A percentile compares a stretch with the other conserved stretches of the same genome.
Evolutionary conservation across 305 asterid genomes (phyloP).

Genomic region (Solanum aculeatissimum): DNA sequence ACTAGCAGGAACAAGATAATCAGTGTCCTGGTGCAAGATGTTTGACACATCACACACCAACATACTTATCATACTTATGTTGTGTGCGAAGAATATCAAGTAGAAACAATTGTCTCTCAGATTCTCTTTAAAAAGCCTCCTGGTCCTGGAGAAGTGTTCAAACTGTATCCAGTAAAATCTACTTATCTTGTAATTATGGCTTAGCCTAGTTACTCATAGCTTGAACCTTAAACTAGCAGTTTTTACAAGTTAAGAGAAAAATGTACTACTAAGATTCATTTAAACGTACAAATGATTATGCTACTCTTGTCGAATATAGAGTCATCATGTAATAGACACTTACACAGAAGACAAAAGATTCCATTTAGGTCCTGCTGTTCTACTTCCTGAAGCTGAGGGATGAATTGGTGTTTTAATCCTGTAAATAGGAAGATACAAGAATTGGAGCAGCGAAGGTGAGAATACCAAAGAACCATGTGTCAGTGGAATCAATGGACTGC

Average conservation of each 20-base stretch:
- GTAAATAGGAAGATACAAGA: conserved; percentile 4
- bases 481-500: not conserved
- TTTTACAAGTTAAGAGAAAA: not conserved
- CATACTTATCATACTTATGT: not conserved
- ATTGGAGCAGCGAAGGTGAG: not conserved
- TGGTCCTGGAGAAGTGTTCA: not conserved
- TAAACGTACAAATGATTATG: not conserved
- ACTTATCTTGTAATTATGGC: not conserved
- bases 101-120: not conserved
- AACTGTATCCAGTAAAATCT: not conserved
- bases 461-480: not conserved
- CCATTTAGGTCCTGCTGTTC: conserved; percentile 65
- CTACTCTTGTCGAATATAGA: not conserved
- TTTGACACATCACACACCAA: not conserved
- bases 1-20: not conserved
- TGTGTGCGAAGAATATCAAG: not conserved
- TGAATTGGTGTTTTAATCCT: conserved; percentile 46
- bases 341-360: conserved; percentile 67
- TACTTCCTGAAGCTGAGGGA: conserved; percentile 43
- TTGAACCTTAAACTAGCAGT: not conserved
- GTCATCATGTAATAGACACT: conserved; percentile 16
- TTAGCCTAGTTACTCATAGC: not conserved
- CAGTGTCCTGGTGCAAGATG: not conserved
- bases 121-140: not conserved
- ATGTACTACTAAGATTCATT: not conserved